These are phyloP conservation scores for Crucihimalaya himalaica DNA, from an alignment of 345 rosid genomes.

Conservation along the genomic window DNA sequence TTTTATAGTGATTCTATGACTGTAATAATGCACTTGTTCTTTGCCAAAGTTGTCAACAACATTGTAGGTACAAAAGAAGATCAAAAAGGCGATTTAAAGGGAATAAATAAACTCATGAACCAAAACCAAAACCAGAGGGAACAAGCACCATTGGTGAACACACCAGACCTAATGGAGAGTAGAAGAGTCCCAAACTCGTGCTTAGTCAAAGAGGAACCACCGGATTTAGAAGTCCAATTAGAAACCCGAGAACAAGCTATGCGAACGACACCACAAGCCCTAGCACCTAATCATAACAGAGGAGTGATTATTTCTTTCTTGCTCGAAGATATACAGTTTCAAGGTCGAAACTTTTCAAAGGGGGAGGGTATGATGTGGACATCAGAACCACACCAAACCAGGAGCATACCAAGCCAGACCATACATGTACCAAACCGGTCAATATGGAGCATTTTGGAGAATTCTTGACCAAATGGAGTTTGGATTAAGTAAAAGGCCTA, in stretches of 20 bases:
- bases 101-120: neutral
- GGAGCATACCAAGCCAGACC: too few relatives aligned
- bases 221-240: neutral
- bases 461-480: too few relatives aligned
- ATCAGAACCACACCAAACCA: too few relatives aligned
- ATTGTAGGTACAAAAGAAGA: neutral
- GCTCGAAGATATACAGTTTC: too few relatives aligned
- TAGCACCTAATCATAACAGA: too few relatives aligned
- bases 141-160: neutral
- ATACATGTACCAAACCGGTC: too few relatives aligned
- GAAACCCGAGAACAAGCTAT: neutral
- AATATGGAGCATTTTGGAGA: too few relatives aligned
- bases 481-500: too few relatives aligned
- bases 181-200: neutral
- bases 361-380: too few relatives aligned
- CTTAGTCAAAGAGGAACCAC: neutral
- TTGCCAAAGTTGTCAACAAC: neutral
- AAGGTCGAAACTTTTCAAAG: too few relatives aligned
- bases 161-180: neutral
- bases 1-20: neutral
- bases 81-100: neutral
- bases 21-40: neutral
- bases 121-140: neutral
- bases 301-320: too few relatives aligned
- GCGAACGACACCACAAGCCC: too few relatives aligned